Conservation (phyloP, 768 basidiomycete genomes). For the Serendipita sp. region DNA sequence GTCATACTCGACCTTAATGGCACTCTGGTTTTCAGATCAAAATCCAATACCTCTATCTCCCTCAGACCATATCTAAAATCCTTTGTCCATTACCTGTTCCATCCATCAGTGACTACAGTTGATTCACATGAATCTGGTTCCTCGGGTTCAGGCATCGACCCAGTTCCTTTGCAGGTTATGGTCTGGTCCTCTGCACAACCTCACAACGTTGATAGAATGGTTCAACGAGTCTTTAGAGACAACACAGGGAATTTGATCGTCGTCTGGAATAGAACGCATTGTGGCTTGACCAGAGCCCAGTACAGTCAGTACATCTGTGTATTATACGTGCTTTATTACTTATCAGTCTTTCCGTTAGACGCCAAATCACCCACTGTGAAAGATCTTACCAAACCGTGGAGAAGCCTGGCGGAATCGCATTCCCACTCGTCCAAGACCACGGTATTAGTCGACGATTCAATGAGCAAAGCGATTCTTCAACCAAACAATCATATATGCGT, state of each 20-base stretch:
- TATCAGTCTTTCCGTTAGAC: background rate
- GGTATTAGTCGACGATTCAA: slow-evolving; percentile 37
- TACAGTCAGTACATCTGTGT: slow-evolving; percentile 42
- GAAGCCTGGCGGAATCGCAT: slow-evolving; percentile 18
- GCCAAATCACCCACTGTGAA: slow-evolving; percentile 46
- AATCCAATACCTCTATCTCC: background rate
- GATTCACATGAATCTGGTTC: no score
- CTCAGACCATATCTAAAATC: background rate
- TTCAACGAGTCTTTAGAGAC: slow-evolving; percentile 39
- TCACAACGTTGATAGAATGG: slow-evolving; percentile 64
- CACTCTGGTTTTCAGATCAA: background rate
- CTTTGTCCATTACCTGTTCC: background rate
- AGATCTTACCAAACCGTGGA: slow-evolving; percentile 57
- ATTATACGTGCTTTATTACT: background rate
- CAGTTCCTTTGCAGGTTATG: slow-evolving; percentile 32
- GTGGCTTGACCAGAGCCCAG: slow-evolving; percentile 43
- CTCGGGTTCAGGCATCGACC: no score
- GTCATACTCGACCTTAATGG: slow-evolving; percentile 1
- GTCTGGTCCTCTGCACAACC: slow-evolving; percentile 83
- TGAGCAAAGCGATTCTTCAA: slow-evolving; percentile 44
- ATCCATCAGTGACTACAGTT: background rate
- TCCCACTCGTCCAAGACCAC: slow-evolving; percentile 32
- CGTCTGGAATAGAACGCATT: slow-evolving; percentile 66
- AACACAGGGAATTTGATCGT: slow-evolving; percentile 30
- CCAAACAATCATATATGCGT: slow-evolving; percentile 74